Base-by-base conservation (phyloP, 2,329 filamentous ascomycete species). In the Cladosporium sp. region DNA sequence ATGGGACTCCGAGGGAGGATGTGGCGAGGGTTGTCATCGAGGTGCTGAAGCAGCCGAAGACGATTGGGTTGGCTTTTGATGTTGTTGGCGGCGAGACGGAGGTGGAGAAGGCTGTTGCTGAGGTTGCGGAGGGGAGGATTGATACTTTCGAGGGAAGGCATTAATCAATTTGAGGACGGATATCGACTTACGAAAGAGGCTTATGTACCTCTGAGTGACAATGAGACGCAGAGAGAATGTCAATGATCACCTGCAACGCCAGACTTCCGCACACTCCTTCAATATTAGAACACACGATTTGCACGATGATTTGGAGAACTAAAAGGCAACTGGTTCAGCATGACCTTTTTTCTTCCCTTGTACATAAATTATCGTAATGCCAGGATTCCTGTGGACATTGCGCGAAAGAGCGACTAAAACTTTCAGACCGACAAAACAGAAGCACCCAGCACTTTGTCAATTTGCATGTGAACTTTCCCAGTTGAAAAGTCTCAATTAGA, bases 1-100 rank as follows among this genome's bases (percentile, higher is more conserved):
- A 72, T 0, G 77, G 70, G 62, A 76, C 85, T 56, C 84, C 83
- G 66, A 81, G 89, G 7, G 85, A 83, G 63, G 83, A 85, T 70
- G 88, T 91, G 11, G 89, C 89, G 7, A 76, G 80, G 65, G 81
- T 87, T 2, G 83, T 85, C 1, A 85, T 84, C 11, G 78, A 82
- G 69, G 78, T 89, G 67, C 78, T 91, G 59, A 74, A 79, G 67
- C 78, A 80, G 49, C 72, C 77, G 16, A 85, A 83, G 14, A 82
- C 80, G 3, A 72, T 77, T 7, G 80, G 80, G 0, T 70, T 80
- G 68, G 80, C 79, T 1, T 79, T 83, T 70, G 80, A 83, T 72
- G 67, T 80, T 4, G 74, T 81, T 1, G 79, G 80, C 0, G 80
- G 79, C 0, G 77, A 80, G 1, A 78, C 76, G 18, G 66, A 70